A percentile compares a stretch with the other conserved stretches of the same genome.
These are phyloP conservation scores for Eutrema heterophyllum DNA, from an alignment of 345 rosid species.

Conservation along the genomic window DNA sequence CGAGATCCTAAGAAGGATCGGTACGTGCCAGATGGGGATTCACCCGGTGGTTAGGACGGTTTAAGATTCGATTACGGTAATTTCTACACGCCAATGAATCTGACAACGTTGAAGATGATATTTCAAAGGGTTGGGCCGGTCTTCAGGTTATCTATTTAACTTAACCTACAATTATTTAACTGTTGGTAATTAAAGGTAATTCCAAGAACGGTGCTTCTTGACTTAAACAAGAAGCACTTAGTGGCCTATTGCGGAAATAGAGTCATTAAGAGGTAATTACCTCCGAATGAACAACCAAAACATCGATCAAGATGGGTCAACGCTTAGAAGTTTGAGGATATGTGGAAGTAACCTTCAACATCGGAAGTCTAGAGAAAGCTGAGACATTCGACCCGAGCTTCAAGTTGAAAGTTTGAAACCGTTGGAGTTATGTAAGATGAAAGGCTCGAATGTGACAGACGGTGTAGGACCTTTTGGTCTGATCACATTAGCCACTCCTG, in stretches of 20 bases:
- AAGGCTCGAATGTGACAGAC: constrained; percentile 45
- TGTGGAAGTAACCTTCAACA: constrained; percentile 62
- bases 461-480: constrained; percentile 91
- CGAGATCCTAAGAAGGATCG: constrained; percentile 30
- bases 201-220: constrained; percentile 72
- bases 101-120: constrained; percentile 42
- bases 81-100: constrained; percentile 66
- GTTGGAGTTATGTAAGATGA: constrained; percentile 43
- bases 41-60: constrained; percentile 69
- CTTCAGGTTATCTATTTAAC: constrained; percentile 46
- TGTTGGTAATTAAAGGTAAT: constrained; percentile 25
- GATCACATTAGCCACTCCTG: constrained; percentile 57
- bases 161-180: neutral
- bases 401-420: constrained; percentile 41
- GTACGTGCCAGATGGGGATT: constrained; percentile 50
- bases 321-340: constrained; percentile 54
- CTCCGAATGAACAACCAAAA: constrained; percentile 31
- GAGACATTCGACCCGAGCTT: constrained; percentile 54
- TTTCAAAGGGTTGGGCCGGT: constrained; percentile 68
- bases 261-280: constrained; percentile 35
- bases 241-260: constrained; percentile 75
- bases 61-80: constrained; percentile 76
- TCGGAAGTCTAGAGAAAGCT: constrained; percentile 49
- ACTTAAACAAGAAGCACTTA: constrained; percentile 53
- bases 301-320: constrained; percentile 42